Conservation (phyloP, 129 eudicot species). For the Flaveria brownii region DNA sequence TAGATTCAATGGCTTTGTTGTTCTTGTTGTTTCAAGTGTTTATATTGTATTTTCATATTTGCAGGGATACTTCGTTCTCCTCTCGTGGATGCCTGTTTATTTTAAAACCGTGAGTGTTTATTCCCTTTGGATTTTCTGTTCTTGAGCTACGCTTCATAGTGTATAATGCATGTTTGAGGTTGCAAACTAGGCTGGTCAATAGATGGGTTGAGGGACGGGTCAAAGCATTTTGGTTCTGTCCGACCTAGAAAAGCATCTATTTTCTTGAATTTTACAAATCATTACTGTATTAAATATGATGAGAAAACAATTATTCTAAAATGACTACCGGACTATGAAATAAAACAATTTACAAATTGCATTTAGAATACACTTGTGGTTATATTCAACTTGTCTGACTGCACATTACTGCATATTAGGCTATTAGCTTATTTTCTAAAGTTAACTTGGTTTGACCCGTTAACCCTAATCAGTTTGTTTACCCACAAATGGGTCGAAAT, state of each 20-base stretch:
- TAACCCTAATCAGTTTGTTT: too few species aligned
- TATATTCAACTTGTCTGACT: not conserved
- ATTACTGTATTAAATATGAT: not conserved
- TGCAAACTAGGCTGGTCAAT: not conserved
- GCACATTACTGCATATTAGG: too few species aligned
- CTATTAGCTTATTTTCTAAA: too few species aligned
- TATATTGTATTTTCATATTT: slow-evolving; percentile 23
- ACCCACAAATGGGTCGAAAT: not conserved
- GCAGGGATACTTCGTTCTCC: slow-evolving; percentile 99
- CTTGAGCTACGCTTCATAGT: not conserved
- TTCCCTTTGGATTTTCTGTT: slow-evolving; percentile 6
- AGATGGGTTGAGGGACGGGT: not conserved
- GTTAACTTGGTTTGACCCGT: too few species aligned
- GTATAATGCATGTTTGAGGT: not conserved
- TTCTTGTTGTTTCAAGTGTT: not conserved
- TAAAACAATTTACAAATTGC: not conserved
- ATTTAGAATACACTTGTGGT: not conserved
- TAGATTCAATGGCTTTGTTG: not conserved
- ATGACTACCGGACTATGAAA: not conserved
- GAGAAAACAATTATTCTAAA: not conserved
- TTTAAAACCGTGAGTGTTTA: slow-evolving; percentile 79
- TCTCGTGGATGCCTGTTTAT: slow-evolving; percentile 99
- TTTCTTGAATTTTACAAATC: not conserved
- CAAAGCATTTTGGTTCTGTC: not conserved
- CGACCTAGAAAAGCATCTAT: not conserved